Evolutionary conservation across 2,329 filamentous ascomycete species (phyloP), one percentile per base, ranked within the genome.

Genomic region (Ophiostoma australiae): DNA sequence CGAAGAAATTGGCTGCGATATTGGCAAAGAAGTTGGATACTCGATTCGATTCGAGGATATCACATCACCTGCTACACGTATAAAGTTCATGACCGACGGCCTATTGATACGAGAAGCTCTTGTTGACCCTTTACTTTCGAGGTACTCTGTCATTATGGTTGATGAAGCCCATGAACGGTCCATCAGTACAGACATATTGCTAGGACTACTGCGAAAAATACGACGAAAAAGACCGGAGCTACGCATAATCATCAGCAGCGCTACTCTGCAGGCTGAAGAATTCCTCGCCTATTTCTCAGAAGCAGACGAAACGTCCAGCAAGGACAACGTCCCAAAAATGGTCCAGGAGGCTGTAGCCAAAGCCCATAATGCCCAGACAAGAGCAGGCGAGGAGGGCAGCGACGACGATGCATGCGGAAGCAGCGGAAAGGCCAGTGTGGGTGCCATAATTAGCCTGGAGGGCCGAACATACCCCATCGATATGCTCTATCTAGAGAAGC

Each of bases 141-240:
- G 93, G 13, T 99, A 99, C 78, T 96, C 93, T 0, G 91, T 97
- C 65, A 92, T 99, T 76, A 97, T 99, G 93, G 91, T 99, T 8
- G 95, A 99, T 78, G 94, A 98, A 80, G 95, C 94, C 7, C 95
- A 99, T 78, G 94, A 98, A 80, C 86, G 95, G 70, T 97, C 93
- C 68, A 86, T 98, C 72, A 96, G 92, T 78, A 97, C 94, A 0
- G 95, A 99, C 77, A 87, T 99, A 15, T 84, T 98, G 8, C 85
- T 99, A 3, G 94, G 95, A 0, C 82, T 98, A 17, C 80, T 99
- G 55, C 97, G 97, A 79, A 98, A 98, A 79, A 94, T 99, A 69
- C 82, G 88, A 70, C 92, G 88, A 78, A 90, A 88, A 76, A 85
- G 95, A 63, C 86, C 90, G 8, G 94, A 97, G 72, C 80, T 98